Evolutionary conservation across 768 basidiomycete species (phyloP).

Genomic region (Rubroboletus pulcherrimus): DNA sequence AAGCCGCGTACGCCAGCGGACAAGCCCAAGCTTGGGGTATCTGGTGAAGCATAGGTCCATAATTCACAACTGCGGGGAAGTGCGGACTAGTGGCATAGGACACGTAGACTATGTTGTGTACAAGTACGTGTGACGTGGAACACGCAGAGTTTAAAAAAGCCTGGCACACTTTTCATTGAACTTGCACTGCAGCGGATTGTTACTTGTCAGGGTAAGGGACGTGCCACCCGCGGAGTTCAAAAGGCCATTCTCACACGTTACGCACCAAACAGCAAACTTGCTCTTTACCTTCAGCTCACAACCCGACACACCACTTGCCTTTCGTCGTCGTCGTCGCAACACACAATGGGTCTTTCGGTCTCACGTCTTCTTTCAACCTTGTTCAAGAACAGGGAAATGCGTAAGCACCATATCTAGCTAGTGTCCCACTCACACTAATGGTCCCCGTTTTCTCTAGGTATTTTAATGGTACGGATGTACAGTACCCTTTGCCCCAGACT

Average conservation of each 20-base stretch:
- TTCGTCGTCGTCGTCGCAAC: slow-evolving; percentile 31
- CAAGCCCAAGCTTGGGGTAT: not conserved
- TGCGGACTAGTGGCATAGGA: not conserved
- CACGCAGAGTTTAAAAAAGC: not conserved
- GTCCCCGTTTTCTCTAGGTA: slow-evolving; percentile 56
- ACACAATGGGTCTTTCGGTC: slow-evolving; percentile 74
- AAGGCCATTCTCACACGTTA: slow-evolving; percentile 31
- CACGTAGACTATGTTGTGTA: slow-evolving; percentile 18
- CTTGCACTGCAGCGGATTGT: not conserved
- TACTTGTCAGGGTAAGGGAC: not conserved
- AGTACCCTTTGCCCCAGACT: slow-evolving; percentile 19
- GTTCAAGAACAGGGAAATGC: slow-evolving; percentile 99
- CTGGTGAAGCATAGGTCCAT: not conserved
- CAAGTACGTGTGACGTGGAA: slow-evolving; percentile 7
- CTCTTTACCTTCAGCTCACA: slow-evolving; percentile 28
- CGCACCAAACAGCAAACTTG: slow-evolving; percentile 32
- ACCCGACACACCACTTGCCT: slow-evolving; percentile 26
- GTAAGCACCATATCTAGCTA: slow-evolving; percentile 48
- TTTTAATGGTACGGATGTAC: slow-evolving; percentile 75
- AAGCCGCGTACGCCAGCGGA: not conserved
- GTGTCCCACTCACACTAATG: slow-evolving; percentile 21
- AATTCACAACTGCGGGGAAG: not conserved
- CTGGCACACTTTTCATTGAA: not conserved
- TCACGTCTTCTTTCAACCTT: slow-evolving; percentile 76
- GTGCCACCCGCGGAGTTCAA: slow-evolving; percentile 34